Evolutionary conservation across 1,139 yeast species (phyloP).

Genomic region (Kurtzmaniella quercitrusa): DNA sequence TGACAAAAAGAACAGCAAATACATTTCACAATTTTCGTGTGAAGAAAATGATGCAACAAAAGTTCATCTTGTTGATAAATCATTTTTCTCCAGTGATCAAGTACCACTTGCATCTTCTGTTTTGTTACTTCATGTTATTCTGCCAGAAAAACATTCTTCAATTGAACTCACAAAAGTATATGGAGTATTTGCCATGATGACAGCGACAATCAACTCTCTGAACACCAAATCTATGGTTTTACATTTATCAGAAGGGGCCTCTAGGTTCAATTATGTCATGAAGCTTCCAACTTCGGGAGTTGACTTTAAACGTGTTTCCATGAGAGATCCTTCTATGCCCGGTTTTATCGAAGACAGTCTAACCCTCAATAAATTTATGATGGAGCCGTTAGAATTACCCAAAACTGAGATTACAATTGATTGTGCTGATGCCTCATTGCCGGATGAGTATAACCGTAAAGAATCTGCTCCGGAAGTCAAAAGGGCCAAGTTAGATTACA

Average conservation of each 20-base stretch:
- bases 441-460: not conserved
- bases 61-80: not conserved
- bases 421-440: not conserved
- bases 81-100: not conserved
- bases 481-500: not conserved
- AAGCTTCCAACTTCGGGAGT: constrained; percentile 6
- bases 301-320: not conserved
- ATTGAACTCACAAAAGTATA: constrained; percentile 17
- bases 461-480: too few species aligned
- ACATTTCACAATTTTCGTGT: not conserved
- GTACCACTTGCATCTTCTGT: constrained; percentile 7
- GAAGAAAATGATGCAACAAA: not conserved
- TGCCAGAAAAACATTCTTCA: constrained; percentile 28
- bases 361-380: not conserved
- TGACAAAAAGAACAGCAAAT: not conserved
- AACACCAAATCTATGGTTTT: constrained; percentile 6
- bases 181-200: constrained; percentile 20
- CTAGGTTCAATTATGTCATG: constrained; percentile 9
- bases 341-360: constrained; percentile 28
- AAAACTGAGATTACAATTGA: not conserved
- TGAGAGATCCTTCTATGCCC: constrained; percentile 18
- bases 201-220: constrained; percentile 6
- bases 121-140: constrained; percentile 21
- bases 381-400: not conserved
- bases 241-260: not conserved